Percentiles rank a stretch among this genome's conserved stretches.
These are phyloP conservation scores for Dysphania ambrosioides DNA, from an alignment of 148 eudicot genomes.

Conservation along the genomic window DNA sequence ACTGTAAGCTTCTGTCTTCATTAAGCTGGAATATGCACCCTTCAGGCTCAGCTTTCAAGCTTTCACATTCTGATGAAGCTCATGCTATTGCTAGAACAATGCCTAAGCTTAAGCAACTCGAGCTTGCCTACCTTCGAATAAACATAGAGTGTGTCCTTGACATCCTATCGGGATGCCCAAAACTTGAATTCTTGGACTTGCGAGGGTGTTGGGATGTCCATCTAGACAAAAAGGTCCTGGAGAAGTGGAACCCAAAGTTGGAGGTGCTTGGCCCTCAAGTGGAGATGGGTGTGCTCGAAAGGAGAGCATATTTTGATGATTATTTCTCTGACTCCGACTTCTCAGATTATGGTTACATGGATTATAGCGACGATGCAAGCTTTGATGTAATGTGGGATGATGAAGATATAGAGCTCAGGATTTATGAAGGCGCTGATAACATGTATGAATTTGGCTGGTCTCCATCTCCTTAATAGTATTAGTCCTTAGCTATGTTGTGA, in stretches of 20 bases:
- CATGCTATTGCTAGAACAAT: conserved; percentile 56
- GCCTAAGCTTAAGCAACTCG: conserved; percentile 69
- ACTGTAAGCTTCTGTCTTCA: conserved; percentile 49
- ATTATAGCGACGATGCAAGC: conserved; percentile 51
- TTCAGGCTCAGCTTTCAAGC: conserved; percentile 25
- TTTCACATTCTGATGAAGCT: conserved; percentile 60
- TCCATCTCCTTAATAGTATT: conserved; percentile 42
- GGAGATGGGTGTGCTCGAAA: conserved; percentile 42
- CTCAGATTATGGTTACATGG: conserved; percentile 56
- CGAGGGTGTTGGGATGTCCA: conserved; percentile 76
- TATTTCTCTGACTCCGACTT: conserved; percentile 54
- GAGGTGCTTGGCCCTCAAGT: conserved; percentile 60
- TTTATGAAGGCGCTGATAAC: conserved; percentile 40
- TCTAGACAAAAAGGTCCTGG: conserved; percentile 45
- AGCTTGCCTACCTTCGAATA: conserved; percentile 53
- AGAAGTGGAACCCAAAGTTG: conserved; percentile 46
- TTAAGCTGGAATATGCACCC: conserved; percentile 76
- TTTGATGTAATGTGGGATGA: conserved; percentile 55
- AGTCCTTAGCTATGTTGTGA: background rate
- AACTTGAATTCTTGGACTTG: conserved; percentile 59
- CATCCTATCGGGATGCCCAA: conserved; percentile 45
- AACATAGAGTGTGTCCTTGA: conserved; percentile 43
- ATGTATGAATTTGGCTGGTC: conserved; percentile 52
- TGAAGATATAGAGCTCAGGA: conserved; percentile 43
- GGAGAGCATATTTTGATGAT: conserved; percentile 28